phyloP scores from a whole-genome alignment of 2,329 filamentous ascomycete genomes.

The Ophiostoma tasmaniense region DNA sequence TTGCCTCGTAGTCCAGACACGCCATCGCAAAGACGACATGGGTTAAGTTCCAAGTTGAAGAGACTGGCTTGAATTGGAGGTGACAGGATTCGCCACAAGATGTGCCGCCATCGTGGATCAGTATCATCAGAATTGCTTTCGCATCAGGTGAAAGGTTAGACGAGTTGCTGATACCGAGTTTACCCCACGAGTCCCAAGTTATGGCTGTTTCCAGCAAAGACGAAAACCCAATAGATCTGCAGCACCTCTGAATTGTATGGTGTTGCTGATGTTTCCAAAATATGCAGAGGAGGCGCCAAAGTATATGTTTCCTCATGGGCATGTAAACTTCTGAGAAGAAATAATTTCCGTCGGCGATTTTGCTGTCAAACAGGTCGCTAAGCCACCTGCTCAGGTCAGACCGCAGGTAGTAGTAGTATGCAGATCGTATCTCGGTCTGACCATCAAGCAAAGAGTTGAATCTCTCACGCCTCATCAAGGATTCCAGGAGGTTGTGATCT shows the following conservation, averaged over 20 bases:
- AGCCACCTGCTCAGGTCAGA: too few species aligned
- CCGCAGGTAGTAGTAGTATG: too few species aligned
- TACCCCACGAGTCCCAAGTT: not conserved
- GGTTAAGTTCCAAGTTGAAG: not conserved
- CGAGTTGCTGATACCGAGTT: too few species aligned
- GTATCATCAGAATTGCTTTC: not conserved
- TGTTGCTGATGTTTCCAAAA: not conserved
- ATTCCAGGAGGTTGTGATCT: too few species aligned
- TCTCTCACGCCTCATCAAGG: too few species aligned
- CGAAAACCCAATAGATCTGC: not conserved
- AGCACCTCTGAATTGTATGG: not conserved
- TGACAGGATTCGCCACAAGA: not conserved
- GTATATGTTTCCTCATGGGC: not conserved
- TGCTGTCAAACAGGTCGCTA: too few species aligned
- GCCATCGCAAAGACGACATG: not conserved
- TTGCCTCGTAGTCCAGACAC: not conserved
- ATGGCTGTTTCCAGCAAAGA: not conserved
- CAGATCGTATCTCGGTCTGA: too few species aligned
- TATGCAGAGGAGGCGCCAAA: not conserved
- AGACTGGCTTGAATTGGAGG: not conserved
- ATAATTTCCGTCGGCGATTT: not conserved
- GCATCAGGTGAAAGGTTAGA: too few species aligned
- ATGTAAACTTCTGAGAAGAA: not conserved
- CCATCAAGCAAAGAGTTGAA: too few species aligned
- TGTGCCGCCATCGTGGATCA: not conserved